A percentile compares a stretch with the other conserved stretches of the same genome.
phyloP scores from a whole-genome alignment of 768 basidiomycete genomes.

The Tulasnella sp. region DNA sequence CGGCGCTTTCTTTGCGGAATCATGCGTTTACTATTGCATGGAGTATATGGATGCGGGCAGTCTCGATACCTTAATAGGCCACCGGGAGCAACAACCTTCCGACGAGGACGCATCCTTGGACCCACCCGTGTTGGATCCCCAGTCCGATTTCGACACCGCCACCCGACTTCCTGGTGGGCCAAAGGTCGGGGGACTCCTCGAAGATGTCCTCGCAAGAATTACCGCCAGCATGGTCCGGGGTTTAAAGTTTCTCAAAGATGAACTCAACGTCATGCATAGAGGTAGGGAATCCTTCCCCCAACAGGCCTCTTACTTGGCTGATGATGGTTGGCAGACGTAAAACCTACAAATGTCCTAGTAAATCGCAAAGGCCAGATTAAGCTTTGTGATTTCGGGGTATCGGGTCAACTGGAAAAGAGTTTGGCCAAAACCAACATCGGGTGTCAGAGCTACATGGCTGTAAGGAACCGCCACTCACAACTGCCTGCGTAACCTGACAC shows the following conservation, averaged over 20 bases:
- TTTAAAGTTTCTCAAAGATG: slow-evolving; percentile 91
- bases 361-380: slow-evolving; percentile 87
- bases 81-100: background rate
- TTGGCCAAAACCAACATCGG: slow-evolving; percentile 98
- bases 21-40: slow-evolving; percentile 99
- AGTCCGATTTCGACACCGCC: slow-evolving; percentile 15
- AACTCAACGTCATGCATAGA: slow-evolving; percentile 79
- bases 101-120: background rate
- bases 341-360: slow-evolving; percentile 90
- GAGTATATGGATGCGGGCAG: slow-evolving; percentile 99
- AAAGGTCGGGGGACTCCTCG: slow-evolving; percentile 51
- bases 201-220: slow-evolving; percentile 78
- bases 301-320: background rate
- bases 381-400: slow-evolving; percentile 98
- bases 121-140: background rate
- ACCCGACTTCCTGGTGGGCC: slow-evolving; percentile 31
- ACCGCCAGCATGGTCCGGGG: slow-evolving; percentile 80
- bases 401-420: slow-evolving; percentile 92
- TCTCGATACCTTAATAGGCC: slow-evolving; percentile 64
- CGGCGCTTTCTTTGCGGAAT: slow-evolving; percentile 98
- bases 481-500: background rate
- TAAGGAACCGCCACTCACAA: slow-evolving; percentile 41
- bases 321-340: slow-evolving; percentile 58
- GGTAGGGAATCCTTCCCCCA: slow-evolving; percentile 40
- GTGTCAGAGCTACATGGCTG: slow-evolving; percentile 98